Conservation (phyloP, 306 rosid species). For the Glycine soja region DNA sequence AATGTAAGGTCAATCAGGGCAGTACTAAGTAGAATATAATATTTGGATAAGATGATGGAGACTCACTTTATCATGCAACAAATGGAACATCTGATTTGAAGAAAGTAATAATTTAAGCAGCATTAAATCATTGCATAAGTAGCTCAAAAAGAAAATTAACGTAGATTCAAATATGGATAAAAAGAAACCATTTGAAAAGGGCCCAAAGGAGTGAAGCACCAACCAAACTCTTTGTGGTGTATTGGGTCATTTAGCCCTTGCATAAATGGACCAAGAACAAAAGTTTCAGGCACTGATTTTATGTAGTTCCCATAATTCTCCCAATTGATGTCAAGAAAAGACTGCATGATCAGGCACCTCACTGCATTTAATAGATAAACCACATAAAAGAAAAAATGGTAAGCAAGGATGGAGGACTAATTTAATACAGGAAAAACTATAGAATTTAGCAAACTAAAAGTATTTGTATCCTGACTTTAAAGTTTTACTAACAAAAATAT, state of each 20-base stretch:
- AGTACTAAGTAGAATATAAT: conserved; percentile 25
- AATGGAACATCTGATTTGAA: conserved; percentile 14
- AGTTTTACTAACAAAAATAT: conserved; percentile 31
- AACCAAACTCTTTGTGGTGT: conserved; percentile 95
- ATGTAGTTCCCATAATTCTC: conserved; percentile 61
- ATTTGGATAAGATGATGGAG: not conserved
- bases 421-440: conserved; percentile 26
- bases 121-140: conserved; percentile 23
- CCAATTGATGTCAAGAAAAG: conserved; percentile 82
- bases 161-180: conserved; percentile 40
- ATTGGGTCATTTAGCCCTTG: conserved; percentile 88
- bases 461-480: conserved; percentile 14
- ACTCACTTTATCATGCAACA: not conserved
- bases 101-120: conserved; percentile 17
- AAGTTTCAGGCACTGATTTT: conserved; percentile 71
- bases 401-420: conserved; percentile 38
- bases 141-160: conserved; percentile 16
- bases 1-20: conserved; percentile 30
- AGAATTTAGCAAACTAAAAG: conserved; percentile 1
- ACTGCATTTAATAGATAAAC: conserved; percentile 68
- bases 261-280: conserved; percentile 84
- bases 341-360: conserved; percentile 93
- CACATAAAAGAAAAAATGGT: conserved; percentile 32
- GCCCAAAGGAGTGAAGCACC: conserved; percentile 44
- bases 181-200: conserved; percentile 33